phyloP scores from a whole-genome alignment of 768 basidiomycete species.

The Boletus subparvulus region DNA sequence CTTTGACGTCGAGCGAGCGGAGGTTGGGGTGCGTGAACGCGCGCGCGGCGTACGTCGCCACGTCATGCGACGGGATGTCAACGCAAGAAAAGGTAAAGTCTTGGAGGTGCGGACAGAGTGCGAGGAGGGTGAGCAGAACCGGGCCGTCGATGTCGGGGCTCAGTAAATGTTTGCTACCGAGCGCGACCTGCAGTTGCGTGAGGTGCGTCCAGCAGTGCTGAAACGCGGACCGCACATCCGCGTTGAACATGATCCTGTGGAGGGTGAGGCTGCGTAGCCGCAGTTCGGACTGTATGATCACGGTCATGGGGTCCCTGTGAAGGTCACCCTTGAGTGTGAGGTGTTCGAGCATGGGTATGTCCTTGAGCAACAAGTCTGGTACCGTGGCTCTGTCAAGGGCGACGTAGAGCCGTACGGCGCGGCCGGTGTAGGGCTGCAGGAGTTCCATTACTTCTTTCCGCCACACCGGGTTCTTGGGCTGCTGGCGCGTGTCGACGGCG shows the following conservation, averaged over 20 bases:
- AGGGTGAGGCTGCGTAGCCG: too few relatives aligned
- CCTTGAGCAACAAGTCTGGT: slow-evolving; percentile 14
- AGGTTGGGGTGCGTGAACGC: slow-evolving; percentile 9
- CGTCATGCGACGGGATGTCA: background rate
- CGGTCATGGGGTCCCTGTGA: too few relatives aligned
- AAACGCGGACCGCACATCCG: too few relatives aligned
- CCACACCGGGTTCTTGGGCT: slow-evolving; percentile 10
- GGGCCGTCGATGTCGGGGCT: background rate
- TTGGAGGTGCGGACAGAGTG: slow-evolving; percentile 21
- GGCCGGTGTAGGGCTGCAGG: slow-evolving; percentile 21
- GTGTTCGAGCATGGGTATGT: slow-evolving; percentile 16
- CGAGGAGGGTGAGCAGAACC: slow-evolving; percentile 13
- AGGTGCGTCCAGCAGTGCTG: too few relatives aligned
- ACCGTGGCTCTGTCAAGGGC: slow-evolving; percentile 9
- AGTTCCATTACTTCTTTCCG: slow-evolving; percentile 22
- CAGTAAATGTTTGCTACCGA: too few relatives aligned
- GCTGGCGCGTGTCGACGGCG: slow-evolving; percentile 15
- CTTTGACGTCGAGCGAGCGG: too few relatives aligned
- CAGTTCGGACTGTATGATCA: too few relatives aligned
- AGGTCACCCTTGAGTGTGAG: background rate
- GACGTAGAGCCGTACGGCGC: slow-evolving; percentile 9
- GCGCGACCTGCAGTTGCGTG: too few relatives aligned
- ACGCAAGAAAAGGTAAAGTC: background rate
- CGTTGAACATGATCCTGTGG: too few relatives aligned
- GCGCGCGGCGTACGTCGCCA: background rate